Evolutionary conservation across 2,329 filamentous ascomycete species (phyloP).

Genomic region (Colletotrichum chrysophilum): DNA sequence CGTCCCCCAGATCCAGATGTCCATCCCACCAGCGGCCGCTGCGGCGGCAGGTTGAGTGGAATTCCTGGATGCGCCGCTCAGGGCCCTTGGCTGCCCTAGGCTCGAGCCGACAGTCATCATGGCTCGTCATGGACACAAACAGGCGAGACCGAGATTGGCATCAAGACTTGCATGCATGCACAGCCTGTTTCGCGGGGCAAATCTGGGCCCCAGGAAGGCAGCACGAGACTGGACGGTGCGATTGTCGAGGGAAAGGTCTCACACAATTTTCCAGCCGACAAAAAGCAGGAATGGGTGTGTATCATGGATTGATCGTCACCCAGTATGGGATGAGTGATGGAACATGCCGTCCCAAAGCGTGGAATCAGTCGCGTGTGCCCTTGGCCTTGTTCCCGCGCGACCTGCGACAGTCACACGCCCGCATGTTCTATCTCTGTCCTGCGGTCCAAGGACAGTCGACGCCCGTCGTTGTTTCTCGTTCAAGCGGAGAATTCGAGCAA

Average conservation of each 20-base stretch:
- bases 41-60: background rate
- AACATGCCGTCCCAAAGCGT: background rate
- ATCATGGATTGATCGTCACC: background rate
- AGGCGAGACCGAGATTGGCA: constrained; percentile 10
- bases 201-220: background rate
- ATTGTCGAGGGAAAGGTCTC: background rate
- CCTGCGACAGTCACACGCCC: background rate
- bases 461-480: background rate
- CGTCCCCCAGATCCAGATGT: background rate
- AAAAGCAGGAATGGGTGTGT: background rate
- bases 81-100: background rate
- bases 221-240: background rate
- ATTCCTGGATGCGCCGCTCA: background rate
- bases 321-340: constrained; percentile 1
- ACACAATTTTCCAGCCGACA: background rate
- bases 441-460: background rate
- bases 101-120: background rate
- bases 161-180: constrained; percentile 9
- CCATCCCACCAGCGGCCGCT: background rate
- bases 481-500: background rate
- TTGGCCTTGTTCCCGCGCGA: background rate
- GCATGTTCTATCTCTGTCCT: background rate
- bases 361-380: background rate
- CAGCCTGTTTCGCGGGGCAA: constrained; percentile 19
- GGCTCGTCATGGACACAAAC: background rate